Base-by-base conservation (phyloP, 148 eudicot genomes). In the Vaccinium myrtillus region DNA sequence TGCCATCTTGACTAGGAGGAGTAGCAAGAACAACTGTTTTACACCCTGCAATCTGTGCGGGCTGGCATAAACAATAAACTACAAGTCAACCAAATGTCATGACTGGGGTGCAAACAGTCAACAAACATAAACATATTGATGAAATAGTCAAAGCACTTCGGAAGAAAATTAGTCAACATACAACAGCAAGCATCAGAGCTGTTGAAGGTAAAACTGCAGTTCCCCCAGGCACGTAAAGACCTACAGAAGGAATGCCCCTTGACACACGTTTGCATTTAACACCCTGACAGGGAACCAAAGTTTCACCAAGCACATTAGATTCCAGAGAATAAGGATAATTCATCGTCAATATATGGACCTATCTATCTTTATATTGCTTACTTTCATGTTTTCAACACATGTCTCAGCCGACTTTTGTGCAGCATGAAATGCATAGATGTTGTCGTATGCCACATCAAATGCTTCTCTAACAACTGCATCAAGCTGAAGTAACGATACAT, bases 171-270 rank as follows among this genome's bases (percentile, higher is more conserved):
- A 79, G 43, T 85, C 51, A 85, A 83, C 99, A 82, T 94, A 97
- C 99, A 91, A 97, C 90, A 85, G 99, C 82, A 87, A 97, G 98
- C 99, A 97, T 97, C 83, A 97, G 90, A 86, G 98, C 98, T 2
- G 99, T 97, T 74, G 99, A 97, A 80, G 99, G 99, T 89, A 95
- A 89, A 79, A 97, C 97, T 77, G 99, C 99, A 93, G 99, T 95
- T 75, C 98, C 98, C 82, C 98, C 99, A 23, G 99, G 98, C 86
- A 97, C 99, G 85, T 97, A 97, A 78, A 97, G 98, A 80, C 99
- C 99, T 65, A 97, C 99, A 85, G 98, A 89, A 79, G 94, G 87
- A 85, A 97, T 95, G 89, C 95, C 85, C 87, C 98, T 91, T 73
- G 98, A 93, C 81, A 97, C 96, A 81, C 99, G 92, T 88, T 95